Percentiles rank a stretch among this genome's conserved stretches.
Evolutionary conservation across 768 basidiomycete genomes (phyloP).

Genomic region (Leccinum pellstonianum): DNA sequence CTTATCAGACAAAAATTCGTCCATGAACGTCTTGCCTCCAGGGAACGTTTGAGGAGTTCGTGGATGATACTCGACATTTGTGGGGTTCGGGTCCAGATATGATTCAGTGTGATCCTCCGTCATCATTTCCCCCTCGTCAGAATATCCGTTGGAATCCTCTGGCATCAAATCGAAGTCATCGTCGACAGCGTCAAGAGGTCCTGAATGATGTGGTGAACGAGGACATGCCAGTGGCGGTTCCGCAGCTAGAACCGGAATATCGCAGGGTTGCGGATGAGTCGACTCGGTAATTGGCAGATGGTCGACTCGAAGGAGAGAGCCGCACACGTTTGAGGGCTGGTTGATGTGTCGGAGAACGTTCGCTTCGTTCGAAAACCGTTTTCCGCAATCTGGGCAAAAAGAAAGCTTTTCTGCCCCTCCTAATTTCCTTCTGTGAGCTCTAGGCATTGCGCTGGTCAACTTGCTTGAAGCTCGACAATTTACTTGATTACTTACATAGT

Average conservation of each 20-base stretch:
- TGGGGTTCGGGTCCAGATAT: not conserved
- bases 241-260: not conserved
- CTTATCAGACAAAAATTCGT: not conserved
- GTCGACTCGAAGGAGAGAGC: not conserved
- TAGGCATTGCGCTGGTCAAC: not conserved
- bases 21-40: not conserved
- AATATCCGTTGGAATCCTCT: not conserved
- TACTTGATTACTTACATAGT: no score
- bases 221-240: not conserved
- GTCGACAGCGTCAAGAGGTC: not conserved
- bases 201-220: not conserved
- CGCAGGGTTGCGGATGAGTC: not conserved
- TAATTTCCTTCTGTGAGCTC: not conserved
- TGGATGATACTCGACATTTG: not conserved
- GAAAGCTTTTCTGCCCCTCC: not conserved
- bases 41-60: not conserved
- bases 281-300: not conserved
- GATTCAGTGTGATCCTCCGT: not conserved
- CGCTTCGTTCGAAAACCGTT: not conserved
- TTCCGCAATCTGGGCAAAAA: not conserved
- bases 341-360: not conserved
- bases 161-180: not conserved
- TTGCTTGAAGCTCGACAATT: no score
- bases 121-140: not conserved
- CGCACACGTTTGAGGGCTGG: not conserved